Conservation (phyloP, 148 eudicot species). For the Heliosperma pusillum region DNA sequence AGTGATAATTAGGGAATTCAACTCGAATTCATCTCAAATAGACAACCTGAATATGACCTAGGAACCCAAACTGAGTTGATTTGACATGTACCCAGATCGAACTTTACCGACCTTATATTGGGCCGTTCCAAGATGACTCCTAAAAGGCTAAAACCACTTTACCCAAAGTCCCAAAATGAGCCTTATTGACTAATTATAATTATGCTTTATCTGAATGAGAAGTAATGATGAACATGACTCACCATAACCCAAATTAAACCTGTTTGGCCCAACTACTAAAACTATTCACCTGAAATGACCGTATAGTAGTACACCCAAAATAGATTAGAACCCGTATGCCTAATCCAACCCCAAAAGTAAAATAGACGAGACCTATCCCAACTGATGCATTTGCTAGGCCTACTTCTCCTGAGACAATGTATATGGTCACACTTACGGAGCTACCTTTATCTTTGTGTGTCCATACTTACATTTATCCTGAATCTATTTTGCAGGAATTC, state of each 20-base stretch:
- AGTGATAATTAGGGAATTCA: slow-evolving; percentile 20
- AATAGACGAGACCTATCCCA: background rate
- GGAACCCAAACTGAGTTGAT: background rate
- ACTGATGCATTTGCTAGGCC: background rate
- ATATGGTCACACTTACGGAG: background rate
- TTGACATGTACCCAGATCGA: background rate
- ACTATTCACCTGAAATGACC: background rate
- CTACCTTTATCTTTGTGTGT: background rate
- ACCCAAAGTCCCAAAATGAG: background rate
- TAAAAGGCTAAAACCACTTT: background rate
- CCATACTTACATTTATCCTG: background rate
- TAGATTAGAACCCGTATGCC: background rate
- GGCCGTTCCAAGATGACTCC: background rate
- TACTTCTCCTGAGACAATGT: background rate
- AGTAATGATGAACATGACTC: background rate
- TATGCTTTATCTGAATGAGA: background rate
- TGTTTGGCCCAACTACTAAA: background rate
- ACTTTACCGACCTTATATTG: background rate
- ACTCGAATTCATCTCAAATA: background rate
- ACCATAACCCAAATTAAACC: background rate
- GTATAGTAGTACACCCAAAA: background rate
- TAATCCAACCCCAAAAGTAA: background rate
- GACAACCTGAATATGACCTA: background rate
- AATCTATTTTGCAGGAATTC: slow-evolving; percentile 60
- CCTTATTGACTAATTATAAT: background rate